A percentile compares a stretch with the other conserved stretches of the same genome.
These are phyloP conservation scores for Neurospora hispaniola DNA, from an alignment of 495 filamentous ascomycete species.

Conservation along the genomic window DNA sequence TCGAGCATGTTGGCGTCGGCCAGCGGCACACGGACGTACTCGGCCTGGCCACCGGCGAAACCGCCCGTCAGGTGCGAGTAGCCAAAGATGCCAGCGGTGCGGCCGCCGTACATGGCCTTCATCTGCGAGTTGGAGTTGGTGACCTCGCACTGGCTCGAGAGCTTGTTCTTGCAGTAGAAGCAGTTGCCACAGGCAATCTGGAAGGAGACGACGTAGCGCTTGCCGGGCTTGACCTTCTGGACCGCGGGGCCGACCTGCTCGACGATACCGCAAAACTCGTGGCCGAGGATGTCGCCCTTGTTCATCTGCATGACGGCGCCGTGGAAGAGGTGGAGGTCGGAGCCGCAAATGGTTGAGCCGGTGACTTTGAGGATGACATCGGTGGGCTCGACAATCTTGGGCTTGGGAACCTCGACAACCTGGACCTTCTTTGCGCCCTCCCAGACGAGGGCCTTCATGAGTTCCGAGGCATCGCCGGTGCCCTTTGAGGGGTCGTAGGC, in stretches of 20 bases:
- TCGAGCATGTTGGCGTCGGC: slow-evolving; percentile 76
- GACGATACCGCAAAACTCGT: slow-evolving; percentile 80
- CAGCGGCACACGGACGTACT: slow-evolving; percentile 74
- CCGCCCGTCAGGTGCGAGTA: slow-evolving; percentile 76
- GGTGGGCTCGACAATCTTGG: slow-evolving; percentile 55
- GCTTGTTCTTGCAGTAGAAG: slow-evolving; percentile 64
- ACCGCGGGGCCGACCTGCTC: slow-evolving; percentile 56
- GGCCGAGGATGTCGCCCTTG: slow-evolving; percentile 81
- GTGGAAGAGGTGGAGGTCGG: slow-evolving; percentile 75
- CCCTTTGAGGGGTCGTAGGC: slow-evolving; percentile 28
- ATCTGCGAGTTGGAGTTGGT: slow-evolving; percentile 63
- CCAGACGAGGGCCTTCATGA: slow-evolving; percentile 66
- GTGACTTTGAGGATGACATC: slow-evolving; percentile 84
- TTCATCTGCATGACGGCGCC: slow-evolving; percentile 58
- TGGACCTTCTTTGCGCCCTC: slow-evolving; percentile 58
- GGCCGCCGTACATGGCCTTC: slow-evolving; percentile 62
- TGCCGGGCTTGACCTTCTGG: slow-evolving; percentile 47
- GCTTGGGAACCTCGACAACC: slow-evolving; percentile 55
- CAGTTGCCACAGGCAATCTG: slow-evolving; percentile 75
- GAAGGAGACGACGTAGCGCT: slow-evolving; percentile 77
- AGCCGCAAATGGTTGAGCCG: slow-evolving; percentile 77
- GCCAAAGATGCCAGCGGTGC: slow-evolving; percentile 64
- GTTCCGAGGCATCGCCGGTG: slow-evolving; percentile 39
- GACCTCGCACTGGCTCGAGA: slow-evolving; percentile 65
- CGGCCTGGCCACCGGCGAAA: slow-evolving; percentile 82